phyloP scores from a whole-genome alignment of 805 yeast species.

The Barnettozyma populi region DNA sequence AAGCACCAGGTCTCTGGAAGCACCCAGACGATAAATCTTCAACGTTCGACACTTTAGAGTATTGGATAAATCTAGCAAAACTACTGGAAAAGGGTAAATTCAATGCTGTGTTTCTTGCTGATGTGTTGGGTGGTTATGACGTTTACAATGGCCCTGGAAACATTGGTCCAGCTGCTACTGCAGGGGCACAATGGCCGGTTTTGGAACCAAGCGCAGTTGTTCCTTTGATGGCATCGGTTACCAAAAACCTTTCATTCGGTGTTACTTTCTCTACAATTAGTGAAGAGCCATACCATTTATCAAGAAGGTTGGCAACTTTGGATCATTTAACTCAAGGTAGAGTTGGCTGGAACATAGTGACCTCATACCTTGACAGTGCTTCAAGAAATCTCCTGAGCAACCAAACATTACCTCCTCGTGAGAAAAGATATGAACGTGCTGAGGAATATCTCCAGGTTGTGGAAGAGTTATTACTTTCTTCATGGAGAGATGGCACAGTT shows the following conservation, averaged over 20 bases:
- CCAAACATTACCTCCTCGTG: slow-evolving; percentile 32
- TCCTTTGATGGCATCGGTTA: slow-evolving; percentile 36
- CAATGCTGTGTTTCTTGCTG: slow-evolving; percentile 32
- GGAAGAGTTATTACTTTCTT: slow-evolving; percentile 28
- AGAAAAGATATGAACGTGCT: slow-evolving; percentile 32
- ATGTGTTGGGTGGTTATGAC: slow-evolving; percentile 34
- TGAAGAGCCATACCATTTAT: slow-evolving; percentile 35
- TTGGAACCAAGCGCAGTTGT: slow-evolving; percentile 34
- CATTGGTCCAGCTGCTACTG: slow-evolving; percentile 10
- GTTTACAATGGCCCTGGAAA: slow-evolving; percentile 26
- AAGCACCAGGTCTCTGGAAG: slow-evolving; percentile 7
- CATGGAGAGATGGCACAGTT: slow-evolving; percentile 34
- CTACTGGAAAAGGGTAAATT: slow-evolving; percentile 32
- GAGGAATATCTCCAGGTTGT: slow-evolving; percentile 36
- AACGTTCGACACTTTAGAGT: slow-evolving; percentile 15
- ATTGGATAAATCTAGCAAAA: slow-evolving; percentile 33
- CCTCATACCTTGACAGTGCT: slow-evolving; percentile 35
- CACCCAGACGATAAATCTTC: slow-evolving; percentile 13
- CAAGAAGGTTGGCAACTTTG: slow-evolving; percentile 35
- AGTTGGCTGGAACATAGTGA: slow-evolving; percentile 39
- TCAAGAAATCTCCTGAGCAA: slow-evolving; percentile 32
- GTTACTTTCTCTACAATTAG: slow-evolving; percentile 35
- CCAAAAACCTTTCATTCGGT: slow-evolving; percentile 33
- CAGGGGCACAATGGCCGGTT: slow-evolving; percentile 23
- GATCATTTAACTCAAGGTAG: slow-evolving; percentile 38